A percentile compares a stretch with the other conserved stretches of the same genome.
These are phyloP conservation scores for Anisodus acutangulus DNA, from an alignment of 257 asterid species.

Conservation along the genomic window DNA sequence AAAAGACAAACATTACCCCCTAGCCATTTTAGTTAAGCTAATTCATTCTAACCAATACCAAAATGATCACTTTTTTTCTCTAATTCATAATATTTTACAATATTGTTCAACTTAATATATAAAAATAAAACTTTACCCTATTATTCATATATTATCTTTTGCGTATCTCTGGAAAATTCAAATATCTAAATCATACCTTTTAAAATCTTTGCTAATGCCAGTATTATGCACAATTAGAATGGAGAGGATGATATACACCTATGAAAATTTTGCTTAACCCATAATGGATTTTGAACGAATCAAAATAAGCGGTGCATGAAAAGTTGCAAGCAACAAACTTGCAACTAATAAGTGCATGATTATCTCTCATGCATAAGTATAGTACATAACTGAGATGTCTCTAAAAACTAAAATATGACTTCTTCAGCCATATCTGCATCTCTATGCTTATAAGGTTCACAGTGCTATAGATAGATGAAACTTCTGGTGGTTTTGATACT, in stretches of 20 bases:
- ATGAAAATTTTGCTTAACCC: not conserved
- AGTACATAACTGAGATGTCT: not conserved
- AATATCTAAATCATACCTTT: not conserved
- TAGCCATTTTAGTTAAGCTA: not conserved
- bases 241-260: not conserved
- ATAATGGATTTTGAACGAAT: not conserved
- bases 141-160: not conserved
- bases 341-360: not conserved
- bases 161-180: not conserved
- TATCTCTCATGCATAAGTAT: not conserved
- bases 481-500: not conserved
- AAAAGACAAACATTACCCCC: not conserved
- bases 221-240: not conserved
- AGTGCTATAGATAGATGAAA: not conserved
- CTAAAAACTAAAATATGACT: not conserved
- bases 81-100: not conserved
- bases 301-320: not conserved
- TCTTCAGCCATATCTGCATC: not conserved
- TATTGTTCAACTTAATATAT: not conserved
- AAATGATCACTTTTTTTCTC: not conserved
- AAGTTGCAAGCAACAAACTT: not conserved
- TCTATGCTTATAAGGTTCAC: not conserved
- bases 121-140: not conserved
- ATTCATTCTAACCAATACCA: not conserved
- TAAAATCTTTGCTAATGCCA: not conserved